Conservation (phyloP, 495 filamentous ascomycete species). For the Neurospora sp. region DNA sequence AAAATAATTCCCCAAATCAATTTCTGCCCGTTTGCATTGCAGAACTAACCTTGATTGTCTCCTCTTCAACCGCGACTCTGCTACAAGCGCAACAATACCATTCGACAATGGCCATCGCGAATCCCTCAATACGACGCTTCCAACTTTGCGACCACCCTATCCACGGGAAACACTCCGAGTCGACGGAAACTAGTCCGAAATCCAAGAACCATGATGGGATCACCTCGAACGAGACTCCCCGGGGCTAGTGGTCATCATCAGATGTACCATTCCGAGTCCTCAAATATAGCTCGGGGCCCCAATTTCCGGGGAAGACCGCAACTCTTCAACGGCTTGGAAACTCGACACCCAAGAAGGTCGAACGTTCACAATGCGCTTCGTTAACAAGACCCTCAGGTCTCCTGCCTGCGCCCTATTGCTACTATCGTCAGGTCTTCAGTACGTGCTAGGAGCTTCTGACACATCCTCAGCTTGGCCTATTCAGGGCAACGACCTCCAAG, state of each 20-base stretch:
- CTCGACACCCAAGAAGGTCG: neutral
- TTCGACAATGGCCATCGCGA: neutral
- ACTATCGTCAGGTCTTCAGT: neutral
- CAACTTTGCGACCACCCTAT: neutral
- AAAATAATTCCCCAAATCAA: neutral
- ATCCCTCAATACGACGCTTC: neutral
- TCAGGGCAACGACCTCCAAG: slow-evolving; percentile 40
- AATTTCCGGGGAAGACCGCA: neutral
- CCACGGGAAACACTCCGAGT: neutral
- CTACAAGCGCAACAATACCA: neutral
- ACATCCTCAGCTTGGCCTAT: slow-evolving; percentile 29
- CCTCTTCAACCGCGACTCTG: neutral
- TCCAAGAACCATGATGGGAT: neutral
- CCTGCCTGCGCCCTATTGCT: neutral
- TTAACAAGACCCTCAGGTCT: neutral
- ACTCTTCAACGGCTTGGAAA: neutral
- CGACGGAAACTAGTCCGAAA: neutral
- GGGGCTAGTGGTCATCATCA: neutral
- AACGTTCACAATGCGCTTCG: neutral
- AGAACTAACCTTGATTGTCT: neutral
- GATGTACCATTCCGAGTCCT: neutral
- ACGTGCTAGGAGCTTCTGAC: neutral
- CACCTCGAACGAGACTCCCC: neutral
- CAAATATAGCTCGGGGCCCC: neutral
- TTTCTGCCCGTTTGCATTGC: neutral